These are phyloP conservation scores for Venturiaceae sp. DNA, from an alignment of 2,329 filamentous ascomycete genomes.

Conservation along the genomic window DNA sequence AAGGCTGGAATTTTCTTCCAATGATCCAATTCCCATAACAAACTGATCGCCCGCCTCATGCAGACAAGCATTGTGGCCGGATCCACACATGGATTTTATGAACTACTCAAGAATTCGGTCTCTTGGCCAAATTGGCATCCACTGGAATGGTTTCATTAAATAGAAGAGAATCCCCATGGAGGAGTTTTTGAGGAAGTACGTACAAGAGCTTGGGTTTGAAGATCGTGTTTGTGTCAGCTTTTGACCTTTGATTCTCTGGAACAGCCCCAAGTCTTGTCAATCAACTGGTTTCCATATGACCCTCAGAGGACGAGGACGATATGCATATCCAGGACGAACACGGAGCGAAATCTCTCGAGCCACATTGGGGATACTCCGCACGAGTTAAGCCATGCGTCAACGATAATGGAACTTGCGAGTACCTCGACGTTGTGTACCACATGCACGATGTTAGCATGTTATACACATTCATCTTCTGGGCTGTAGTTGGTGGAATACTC, in stretches of 20 bases:
- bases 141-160: background rate
- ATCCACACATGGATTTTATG: background rate
- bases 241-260: background rate
- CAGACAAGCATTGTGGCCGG: background rate
- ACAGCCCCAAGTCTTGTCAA: too few species aligned
- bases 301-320: background rate
- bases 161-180: background rate
- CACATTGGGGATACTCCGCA: slow-evolving; percentile 1
- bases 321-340: background rate
- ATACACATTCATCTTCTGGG: slow-evolving; percentile 49
- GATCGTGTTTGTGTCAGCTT: background rate
- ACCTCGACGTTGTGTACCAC: slow-evolving; percentile 46
- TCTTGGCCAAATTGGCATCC: background rate
- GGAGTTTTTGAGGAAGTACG: background rate
- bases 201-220: background rate
- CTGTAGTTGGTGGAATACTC: slow-evolving; percentile 38
- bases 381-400: slow-evolving; percentile 42
- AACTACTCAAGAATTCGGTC: background rate
- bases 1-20: background rate
- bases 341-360: background rate
- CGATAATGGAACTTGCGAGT: slow-evolving; percentile 48
- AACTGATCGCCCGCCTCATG: background rate
- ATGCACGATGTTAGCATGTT: slow-evolving; percentile 45
- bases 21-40: background rate
- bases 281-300: background rate